These are phyloP conservation scores for Tuber magnatum DNA, from an alignment of 495 filamentous ascomycete genomes.

Conservation along the genomic window DNA sequence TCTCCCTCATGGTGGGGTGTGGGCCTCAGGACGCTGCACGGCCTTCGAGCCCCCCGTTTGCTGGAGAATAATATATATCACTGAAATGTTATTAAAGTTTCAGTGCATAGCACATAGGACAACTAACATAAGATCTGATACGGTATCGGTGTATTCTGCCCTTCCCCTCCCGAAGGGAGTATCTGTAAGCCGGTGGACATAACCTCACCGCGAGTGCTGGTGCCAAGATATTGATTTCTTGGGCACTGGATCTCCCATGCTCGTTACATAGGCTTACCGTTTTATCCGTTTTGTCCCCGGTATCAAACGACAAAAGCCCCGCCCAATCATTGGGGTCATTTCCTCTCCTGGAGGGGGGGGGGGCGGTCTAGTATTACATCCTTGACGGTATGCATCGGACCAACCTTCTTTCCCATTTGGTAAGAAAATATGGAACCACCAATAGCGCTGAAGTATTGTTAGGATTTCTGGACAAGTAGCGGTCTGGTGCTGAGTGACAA, in stretches of 20 bases:
- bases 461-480: too few species aligned
- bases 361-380: neutral
- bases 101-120: neutral
- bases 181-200: neutral
- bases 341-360: neutral
- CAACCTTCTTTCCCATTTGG: neutral
- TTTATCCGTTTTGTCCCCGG: too few species aligned
- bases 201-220: neutral
- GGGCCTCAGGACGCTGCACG: too few species aligned
- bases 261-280: too few species aligned
- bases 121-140: too few species aligned
- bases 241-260: too few species aligned
- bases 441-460: neutral
- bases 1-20: neutral
- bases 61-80: neutral
- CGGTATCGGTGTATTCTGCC: neutral
- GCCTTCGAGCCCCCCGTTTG: neutral
- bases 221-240: neutral
- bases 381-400: neutral
- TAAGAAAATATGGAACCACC: neutral
- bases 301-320: too few species aligned
- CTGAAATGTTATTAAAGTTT: neutral
- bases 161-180: neutral
- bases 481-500: neutral
- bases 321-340: neutral